A percentile compares a stretch with the other conserved stretches of the same genome.
These are phyloP conservation scores for Hypoxylon sp. DNA, from an alignment of 2,329 filamentous ascomycete species.

Conservation along the genomic window DNA sequence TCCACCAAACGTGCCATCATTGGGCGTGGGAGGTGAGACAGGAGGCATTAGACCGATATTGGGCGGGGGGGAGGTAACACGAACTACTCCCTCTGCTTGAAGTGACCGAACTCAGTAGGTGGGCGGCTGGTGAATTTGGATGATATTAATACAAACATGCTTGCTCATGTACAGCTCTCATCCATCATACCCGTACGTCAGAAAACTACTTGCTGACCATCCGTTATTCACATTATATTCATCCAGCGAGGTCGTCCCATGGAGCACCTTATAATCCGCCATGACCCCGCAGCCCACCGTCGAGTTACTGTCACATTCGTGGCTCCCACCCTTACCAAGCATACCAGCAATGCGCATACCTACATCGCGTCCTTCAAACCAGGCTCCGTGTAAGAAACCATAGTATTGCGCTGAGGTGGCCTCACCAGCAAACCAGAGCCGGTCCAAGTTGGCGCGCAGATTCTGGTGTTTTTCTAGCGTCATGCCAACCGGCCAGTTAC, in stretches of 20 bases:
- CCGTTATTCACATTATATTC: conserved; percentile 55
- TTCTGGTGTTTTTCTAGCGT: conserved; percentile 77
- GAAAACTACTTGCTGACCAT: conserved; percentile 56
- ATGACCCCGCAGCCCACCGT: conserved; percentile 47
- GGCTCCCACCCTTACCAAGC: conserved; percentile 43
- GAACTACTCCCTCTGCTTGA: background rate
- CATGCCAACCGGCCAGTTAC: conserved; percentile 75
- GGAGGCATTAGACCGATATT: conserved; percentile 62
- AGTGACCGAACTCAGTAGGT: background rate
- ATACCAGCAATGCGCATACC: conserved; percentile 60
- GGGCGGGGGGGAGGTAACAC: conserved; percentile 50
- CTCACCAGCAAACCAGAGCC: conserved; percentile 76
- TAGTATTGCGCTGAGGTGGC: conserved; percentile 73
- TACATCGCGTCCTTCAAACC: conserved; percentile 66
- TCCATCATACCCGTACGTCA: conserved; percentile 44
- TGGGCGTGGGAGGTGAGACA: conserved; percentile 67
- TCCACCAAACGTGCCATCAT: conserved; percentile 70
- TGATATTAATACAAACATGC: conserved; percentile 2
- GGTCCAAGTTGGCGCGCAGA: conserved; percentile 71
- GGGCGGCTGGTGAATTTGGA: background rate
- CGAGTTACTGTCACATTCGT: conserved; percentile 44
- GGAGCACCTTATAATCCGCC: conserved; percentile 50
- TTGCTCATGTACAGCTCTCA: conserved; percentile 3
- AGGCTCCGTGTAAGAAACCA: conserved; percentile 75
- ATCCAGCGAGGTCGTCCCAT: conserved; percentile 54